Evolutionary conservation across 2,329 filamentous ascomycete genomes (phyloP).

Genomic region (Talaromyces sp.): DNA sequence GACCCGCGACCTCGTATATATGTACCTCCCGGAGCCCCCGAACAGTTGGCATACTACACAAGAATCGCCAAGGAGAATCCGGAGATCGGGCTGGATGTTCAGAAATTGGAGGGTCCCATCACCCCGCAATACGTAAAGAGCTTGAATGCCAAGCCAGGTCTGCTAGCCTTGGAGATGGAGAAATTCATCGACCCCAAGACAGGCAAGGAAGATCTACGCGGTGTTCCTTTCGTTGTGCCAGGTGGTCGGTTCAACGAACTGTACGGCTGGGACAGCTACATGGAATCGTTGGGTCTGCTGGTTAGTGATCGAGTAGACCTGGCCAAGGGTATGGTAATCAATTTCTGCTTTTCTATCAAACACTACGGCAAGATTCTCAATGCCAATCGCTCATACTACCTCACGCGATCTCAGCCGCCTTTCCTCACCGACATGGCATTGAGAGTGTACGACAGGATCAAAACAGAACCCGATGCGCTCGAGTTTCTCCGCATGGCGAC

Average conservation of each 20-base stretch:
- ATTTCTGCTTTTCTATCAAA: constrained; percentile 97
- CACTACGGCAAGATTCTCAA: constrained; percentile 99
- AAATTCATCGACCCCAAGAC: constrained; percentile 66
- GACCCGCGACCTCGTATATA: constrained; percentile 91
- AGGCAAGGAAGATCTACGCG: constrained; percentile 68
- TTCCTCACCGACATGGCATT: constrained; percentile 98
- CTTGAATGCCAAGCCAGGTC: constrained; percentile 81
- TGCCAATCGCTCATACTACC: constrained; percentile 93
- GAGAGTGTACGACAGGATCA: constrained; percentile 89
- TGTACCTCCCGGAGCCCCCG: constrained; percentile 76
- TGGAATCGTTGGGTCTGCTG: constrained; percentile 88
- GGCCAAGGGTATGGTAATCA: constrained; percentile 89
- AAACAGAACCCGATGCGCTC: constrained; percentile 73
- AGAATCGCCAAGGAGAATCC: constrained; percentile 75
- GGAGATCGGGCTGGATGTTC: constrained; percentile 83
- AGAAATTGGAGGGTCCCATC: constrained; percentile 68
- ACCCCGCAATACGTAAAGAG: constrained; percentile 78
- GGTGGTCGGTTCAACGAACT: constrained; percentile 97
- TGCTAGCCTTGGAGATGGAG: constrained; percentile 88
- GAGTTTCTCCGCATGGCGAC: constrained; percentile 80
- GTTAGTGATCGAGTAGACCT: constrained; percentile 81
- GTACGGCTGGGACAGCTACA: constrained; percentile 99
- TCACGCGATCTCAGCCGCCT: constrained; percentile 89
- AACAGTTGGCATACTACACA: constrained; percentile 86
- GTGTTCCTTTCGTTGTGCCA: constrained; percentile 93